phyloP scores from a whole-genome alignment of 768 basidiomycete species.

The Rhodotorula taiwanensis region DNA sequence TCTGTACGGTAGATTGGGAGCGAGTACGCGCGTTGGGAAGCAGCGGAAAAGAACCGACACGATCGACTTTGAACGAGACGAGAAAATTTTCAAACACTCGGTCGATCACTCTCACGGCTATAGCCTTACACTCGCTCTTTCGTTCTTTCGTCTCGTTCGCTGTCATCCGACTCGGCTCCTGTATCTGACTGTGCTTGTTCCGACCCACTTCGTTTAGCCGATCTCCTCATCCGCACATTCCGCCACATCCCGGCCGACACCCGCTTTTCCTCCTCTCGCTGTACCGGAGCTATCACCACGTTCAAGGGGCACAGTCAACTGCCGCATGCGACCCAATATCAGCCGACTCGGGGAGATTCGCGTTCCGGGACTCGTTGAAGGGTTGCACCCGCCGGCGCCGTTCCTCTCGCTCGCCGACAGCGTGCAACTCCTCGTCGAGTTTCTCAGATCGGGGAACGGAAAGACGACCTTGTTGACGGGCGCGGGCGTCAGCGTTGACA shows the following conservation, averaged over 20 bases:
- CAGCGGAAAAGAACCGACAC: too few relatives aligned
- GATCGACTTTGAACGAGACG: too few relatives aligned
- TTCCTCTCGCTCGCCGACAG: neutral
- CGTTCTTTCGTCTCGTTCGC: too few relatives aligned
- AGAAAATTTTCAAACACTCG: too few relatives aligned
- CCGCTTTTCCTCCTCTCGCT: neutral
- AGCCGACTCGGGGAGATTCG: conserved; percentile 15
- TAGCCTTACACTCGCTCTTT: too few relatives aligned
- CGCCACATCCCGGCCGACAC: neutral
- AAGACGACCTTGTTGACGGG: conserved; percentile 32
- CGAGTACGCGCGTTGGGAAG: too few relatives aligned
- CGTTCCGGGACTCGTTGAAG: conserved; percentile 7
- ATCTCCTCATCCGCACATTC: neutral
- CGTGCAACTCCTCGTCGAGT: conserved; percentile 10
- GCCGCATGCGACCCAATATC: too few relatives aligned
- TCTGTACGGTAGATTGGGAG: too few relatives aligned
- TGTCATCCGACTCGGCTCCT: too few relatives aligned
- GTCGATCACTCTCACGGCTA: too few relatives aligned
- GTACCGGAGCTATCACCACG: neutral
- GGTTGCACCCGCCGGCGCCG: conserved; percentile 17
- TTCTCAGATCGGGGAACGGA: conserved; percentile 7
- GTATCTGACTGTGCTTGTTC: neutral
- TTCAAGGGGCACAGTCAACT: too few relatives aligned
- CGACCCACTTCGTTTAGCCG: neutral
- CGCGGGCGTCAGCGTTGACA: conserved; percentile 91